Conservation (phyloP, 2,329 filamentous ascomycete species). For the Juglanconis juglandina region DNA sequence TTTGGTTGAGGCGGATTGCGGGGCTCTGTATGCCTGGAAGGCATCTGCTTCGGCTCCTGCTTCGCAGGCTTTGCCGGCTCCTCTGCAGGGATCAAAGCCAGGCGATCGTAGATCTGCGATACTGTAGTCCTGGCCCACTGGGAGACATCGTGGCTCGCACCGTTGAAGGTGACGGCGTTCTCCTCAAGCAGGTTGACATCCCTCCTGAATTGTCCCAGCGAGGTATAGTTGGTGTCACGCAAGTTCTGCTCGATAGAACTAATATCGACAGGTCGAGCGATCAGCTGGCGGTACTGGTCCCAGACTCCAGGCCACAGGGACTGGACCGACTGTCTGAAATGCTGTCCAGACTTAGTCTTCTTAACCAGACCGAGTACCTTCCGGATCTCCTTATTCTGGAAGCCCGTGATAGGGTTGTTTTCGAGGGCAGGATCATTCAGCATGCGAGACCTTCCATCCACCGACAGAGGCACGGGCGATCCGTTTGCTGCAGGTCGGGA, state of each 20-base stretch:
- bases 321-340: slow-evolving; percentile 77
- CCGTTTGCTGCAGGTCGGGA: slow-evolving; percentile 26
- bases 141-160: slow-evolving; percentile 70
- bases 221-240: slow-evolving; percentile 64
- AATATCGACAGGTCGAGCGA: slow-evolving; percentile 77
- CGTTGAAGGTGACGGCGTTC: slow-evolving; percentile 83
- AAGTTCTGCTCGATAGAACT: slow-evolving; percentile 77
- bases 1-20: slow-evolving; percentile 33
- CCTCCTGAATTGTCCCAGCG: slow-evolving; percentile 67
- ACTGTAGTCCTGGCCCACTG: slow-evolving; percentile 53
- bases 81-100: slow-evolving; percentile 41
- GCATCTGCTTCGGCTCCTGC: slow-evolving; percentile 49
- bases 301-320: slow-evolving; percentile 72
- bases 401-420: slow-evolving; percentile 50
- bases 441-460: slow-evolving; percentile 27
- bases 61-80: slow-evolving; percentile 63
- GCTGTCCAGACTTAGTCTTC: slow-evolving; percentile 75
- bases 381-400: slow-evolving; percentile 60
- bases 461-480: slow-evolving; percentile 28
- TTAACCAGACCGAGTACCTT: slow-evolving; percentile 71
- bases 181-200: slow-evolving; percentile 76
- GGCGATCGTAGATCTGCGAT: slow-evolving; percentile 47
- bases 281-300: slow-evolving; percentile 55
- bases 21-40: slow-evolving; percentile 44
- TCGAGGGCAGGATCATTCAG: slow-evolving; percentile 43